These are phyloP conservation scores for Nannochloris sp. DNA, from an alignment of 139 green algal species.

Conservation along the genomic window DNA sequence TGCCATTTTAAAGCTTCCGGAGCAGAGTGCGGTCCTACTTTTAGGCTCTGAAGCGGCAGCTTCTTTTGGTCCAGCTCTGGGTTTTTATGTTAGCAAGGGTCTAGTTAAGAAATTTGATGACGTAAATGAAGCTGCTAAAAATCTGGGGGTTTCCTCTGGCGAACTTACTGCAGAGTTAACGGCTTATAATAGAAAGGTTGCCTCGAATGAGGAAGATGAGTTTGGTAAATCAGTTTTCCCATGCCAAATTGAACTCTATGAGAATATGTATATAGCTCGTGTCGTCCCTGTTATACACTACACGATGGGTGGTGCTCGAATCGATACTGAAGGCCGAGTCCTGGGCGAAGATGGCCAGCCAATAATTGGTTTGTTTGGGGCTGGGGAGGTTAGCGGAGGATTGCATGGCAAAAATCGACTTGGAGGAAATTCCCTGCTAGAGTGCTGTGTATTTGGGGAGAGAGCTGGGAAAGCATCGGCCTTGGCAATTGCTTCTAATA, in stretches of 20 bases:
- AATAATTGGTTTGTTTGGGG: conserved; percentile 87
- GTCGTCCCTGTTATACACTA: conserved; percentile 77
- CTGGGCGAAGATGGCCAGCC: conserved; percentile 4
- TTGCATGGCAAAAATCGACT: conserved; percentile 96
- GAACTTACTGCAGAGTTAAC: conserved; percentile 32
- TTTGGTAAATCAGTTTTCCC: conserved; percentile 61
- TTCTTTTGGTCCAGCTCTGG: conserved; percentile 43
- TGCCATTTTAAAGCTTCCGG: conserved; percentile 30
- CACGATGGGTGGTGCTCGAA: conserved; percentile 56
- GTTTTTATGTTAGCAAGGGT: conserved; percentile 54
- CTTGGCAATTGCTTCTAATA: no score
- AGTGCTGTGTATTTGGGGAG: conserved; percentile 97
- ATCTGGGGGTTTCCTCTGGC: conserved; percentile 14
- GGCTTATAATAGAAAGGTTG: conserved; percentile 30
- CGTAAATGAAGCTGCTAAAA: conserved; percentile 17
- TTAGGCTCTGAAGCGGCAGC: conserved; percentile 23
- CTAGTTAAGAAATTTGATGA: conserved; percentile 45
- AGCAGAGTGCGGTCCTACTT: conserved; percentile 38
- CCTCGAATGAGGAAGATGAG: conserved; percentile 20
- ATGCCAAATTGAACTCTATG: conserved; percentile 8
- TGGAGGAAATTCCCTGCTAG: conserved; percentile 93
- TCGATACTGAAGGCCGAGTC: conserved; percentile 7
- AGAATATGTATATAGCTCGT: conserved; percentile 30
- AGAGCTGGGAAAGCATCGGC: conserved; percentile 8
- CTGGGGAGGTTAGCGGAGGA: conserved; percentile 87